These are phyloP conservation scores for Hanseniaspora clermontiae DNA, from an alignment of 805 yeast species.

Conservation along the genomic window DNA sequence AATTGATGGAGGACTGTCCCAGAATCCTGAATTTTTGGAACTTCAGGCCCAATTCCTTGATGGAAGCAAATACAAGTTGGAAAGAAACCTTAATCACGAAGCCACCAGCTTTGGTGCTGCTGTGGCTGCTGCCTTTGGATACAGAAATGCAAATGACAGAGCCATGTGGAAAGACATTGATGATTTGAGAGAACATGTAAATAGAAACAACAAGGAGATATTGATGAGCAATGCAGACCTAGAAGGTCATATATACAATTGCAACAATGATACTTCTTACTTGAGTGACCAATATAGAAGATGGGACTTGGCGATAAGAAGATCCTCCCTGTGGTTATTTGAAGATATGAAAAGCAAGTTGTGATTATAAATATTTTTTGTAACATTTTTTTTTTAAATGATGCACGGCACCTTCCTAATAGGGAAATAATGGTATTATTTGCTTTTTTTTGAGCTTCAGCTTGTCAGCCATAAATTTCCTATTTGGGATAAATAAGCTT, in stretches of 20 bases:
- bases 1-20: constrained; percentile 93
- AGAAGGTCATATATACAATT: constrained; percentile 23
- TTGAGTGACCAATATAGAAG: constrained; percentile 43
- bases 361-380: not conserved
- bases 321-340: constrained; percentile 68
- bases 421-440: not conserved
- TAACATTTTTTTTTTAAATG: not conserved
- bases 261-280: constrained; percentile 16
- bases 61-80: constrained; percentile 74
- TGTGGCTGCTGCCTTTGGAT: constrained; percentile 75
- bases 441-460: not conserved
- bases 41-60: constrained; percentile 75
- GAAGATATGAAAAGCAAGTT: constrained; percentile 12
- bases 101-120: constrained; percentile 96
- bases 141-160: constrained; percentile 38
- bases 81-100: constrained; percentile 70
- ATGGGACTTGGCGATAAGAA: constrained; percentile 77
- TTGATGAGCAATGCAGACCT: constrained; percentile 37
- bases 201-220: constrained; percentile 80
- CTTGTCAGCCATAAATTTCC: too few species aligned
- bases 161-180: constrained; percentile 61
- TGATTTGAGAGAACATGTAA: constrained; percentile 79
- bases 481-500: not conserved
- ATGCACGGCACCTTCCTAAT: not conserved
- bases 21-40: constrained; percentile 82